Conservation (phyloP, 2,329 filamentous ascomycete genomes). For the Parascedosporium putredinis region DNA sequence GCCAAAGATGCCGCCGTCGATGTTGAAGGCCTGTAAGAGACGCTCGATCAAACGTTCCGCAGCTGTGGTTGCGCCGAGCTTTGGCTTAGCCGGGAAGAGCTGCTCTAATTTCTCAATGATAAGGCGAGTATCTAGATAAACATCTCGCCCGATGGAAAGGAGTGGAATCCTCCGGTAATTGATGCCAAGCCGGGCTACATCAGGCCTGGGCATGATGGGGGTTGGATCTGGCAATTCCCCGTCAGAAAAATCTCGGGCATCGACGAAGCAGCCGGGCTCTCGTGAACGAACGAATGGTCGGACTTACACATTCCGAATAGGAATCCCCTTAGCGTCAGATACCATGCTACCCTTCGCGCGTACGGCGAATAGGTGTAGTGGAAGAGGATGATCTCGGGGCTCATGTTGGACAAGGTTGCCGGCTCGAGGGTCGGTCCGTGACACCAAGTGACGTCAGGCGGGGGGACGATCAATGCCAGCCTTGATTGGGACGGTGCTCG, state of each 20-base stretch:
- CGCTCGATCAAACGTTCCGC: conserved; percentile 37
- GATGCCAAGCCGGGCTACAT: conserved; percentile 50
- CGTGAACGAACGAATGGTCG: not conserved
- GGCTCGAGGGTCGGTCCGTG: not conserved
- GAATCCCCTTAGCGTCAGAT: conserved; percentile 51
- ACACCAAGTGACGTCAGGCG: conserved; percentile 1
- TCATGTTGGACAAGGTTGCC: not conserved
- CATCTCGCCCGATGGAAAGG: conserved; percentile 52
- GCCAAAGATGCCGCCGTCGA: conserved; percentile 47
- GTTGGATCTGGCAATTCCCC: conserved; percentile 47
- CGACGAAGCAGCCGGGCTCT: not conserved
- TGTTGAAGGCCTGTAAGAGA: conserved; percentile 44
- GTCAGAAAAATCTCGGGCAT: too few relatives aligned
- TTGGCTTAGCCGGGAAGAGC: conserved; percentile 34
- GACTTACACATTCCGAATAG: conserved; percentile 56
- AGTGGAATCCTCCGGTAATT: conserved; percentile 61
- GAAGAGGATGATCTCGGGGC: conserved; percentile 41
- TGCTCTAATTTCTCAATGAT: conserved; percentile 56
- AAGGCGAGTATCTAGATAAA: conserved; percentile 61
- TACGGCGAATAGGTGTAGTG: conserved; percentile 58
- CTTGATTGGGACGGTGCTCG: not conserved
- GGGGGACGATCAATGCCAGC: not conserved
- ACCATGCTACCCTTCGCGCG: conserved; percentile 54
- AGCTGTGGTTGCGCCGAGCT: conserved; percentile 23
- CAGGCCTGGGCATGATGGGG: conserved; percentile 56